Evolutionary conservation across 2,329 filamentous ascomycete species (phyloP), one percentile per base, ranked within the genome.

Genomic region (Pestalotiopsis sp.): DNA sequence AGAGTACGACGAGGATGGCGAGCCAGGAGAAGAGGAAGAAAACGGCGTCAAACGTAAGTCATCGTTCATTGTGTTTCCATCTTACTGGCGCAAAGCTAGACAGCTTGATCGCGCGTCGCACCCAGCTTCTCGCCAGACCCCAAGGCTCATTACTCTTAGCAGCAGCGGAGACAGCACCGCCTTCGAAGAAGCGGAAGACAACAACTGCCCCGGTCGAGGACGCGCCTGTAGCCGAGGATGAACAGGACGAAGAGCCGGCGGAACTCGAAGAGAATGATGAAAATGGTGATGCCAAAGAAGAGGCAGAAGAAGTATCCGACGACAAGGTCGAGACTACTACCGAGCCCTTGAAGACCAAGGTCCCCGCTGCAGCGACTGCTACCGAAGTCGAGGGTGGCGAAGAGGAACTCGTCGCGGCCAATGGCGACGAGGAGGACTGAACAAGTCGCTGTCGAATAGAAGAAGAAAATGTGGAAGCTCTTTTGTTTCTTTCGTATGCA

Each of bases 141-240:
- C 69, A 66, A 60, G 5, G 61, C 58, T 12, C 49, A 68, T 65
- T 69, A 72, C 59, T 57, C 45, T 73, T 70, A 66, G 13, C 27
- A 57, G 31, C 38, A 70, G 27, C 69, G 71, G 70, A 71, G n/a
- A 67, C 75, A 68, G 74, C 74, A 68, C 77, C 75, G 57, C 77
- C 77, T 1, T 75, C 74, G 68, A 79, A 79, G 69, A 79, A 78
- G 69, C 71, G 74, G 68, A 79, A 79, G 72, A 79, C 75, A 3
- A 66, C 69, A 31, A 67, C 67, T 57, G 72, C 71, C 65, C 57
- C 73, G 12, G 67, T 61, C 68, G 72, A 77, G 25, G 56, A 72
- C 36, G 68, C 73, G 36, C 73, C 76, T 27, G 70, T 72, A 70
- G 71, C 64, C 69, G 69, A 75, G 27, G 70, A 75, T 36, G 75